Conservation (phyloP, 352 stramenopile species). For the Achlya hypogyna region DNA sequence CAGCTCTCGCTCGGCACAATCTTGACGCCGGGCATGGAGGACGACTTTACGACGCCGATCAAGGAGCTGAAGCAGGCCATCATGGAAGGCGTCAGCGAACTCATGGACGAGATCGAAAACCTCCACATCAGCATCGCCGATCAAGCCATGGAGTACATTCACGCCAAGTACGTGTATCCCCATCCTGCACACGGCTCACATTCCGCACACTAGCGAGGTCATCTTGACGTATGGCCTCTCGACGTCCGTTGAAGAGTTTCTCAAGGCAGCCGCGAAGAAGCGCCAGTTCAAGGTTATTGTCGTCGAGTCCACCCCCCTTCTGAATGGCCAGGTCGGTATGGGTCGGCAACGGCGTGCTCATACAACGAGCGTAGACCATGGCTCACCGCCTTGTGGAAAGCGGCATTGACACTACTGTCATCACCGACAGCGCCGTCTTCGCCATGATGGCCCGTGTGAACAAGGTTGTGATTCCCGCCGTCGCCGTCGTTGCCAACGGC, state of each 20-base stretch:
- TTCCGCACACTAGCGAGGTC: constrained; percentile 63
- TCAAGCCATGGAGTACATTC: constrained; percentile 94
- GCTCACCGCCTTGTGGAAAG: constrained; percentile 83
- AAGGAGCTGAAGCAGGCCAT: constrained; percentile 82
- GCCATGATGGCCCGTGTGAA: constrained; percentile 98
- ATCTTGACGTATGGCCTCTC: constrained; percentile 94
- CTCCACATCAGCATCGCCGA: constrained; percentile 94
- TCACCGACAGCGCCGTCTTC: constrained; percentile 95
- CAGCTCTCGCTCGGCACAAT: constrained; percentile 76
- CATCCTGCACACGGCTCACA: neutral
- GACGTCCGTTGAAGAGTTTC: constrained; percentile 86
- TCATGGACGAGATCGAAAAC: constrained; percentile 92
- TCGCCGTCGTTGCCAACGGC: constrained; percentile 96
- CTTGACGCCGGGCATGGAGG: constrained; percentile 67
- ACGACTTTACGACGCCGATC: constrained; percentile 74
- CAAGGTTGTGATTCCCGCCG: constrained; percentile 93
- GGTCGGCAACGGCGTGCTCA: neutral
- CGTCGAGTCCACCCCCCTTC: constrained; percentile 87
- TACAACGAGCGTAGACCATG: constrained; percentile 26
- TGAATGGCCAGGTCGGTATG: constrained; percentile 82
- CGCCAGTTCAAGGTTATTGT: constrained; percentile 95
- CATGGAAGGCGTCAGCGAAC: constrained; percentile 93
- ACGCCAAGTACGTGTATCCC: constrained; percentile 74
- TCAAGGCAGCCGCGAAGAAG: constrained; percentile 84
- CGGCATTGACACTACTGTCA: constrained; percentile 92